phyloP scores from a whole-genome alignment of 2,329 filamentous ascomycete species.

The Aureobasidium sp. region DNA sequence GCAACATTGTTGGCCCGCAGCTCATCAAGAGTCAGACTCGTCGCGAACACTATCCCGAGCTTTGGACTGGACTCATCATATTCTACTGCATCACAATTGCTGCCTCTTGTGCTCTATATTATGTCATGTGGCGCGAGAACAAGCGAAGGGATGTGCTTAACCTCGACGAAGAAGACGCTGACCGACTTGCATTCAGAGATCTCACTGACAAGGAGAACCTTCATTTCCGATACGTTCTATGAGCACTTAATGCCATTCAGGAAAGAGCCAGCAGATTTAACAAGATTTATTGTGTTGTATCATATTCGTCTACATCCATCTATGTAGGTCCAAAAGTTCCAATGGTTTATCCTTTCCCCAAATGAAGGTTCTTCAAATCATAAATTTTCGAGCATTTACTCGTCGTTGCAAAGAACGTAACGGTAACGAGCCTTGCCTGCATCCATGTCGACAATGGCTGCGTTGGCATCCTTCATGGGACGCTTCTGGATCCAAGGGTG shows the following conservation, averaged over 20 bases:
- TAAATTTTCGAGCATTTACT: background rate
- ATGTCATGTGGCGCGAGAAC: slow-evolving; percentile 53
- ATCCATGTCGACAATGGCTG: slow-evolving; percentile 48
- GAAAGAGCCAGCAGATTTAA: background rate
- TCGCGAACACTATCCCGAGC: slow-evolving; percentile 56
- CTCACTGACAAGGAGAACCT: slow-evolving; percentile 51
- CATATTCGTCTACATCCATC: background rate
- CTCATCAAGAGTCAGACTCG: slow-evolving; percentile 60
- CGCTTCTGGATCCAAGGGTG: slow-evolving; percentile 54
- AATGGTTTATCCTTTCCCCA: background rate
- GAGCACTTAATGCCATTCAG: background rate
- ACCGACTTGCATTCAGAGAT: slow-evolving; percentile 51
- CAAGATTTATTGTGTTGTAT: background rate
- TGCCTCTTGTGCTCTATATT: slow-evolving; percentile 47
- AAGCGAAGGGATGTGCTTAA: slow-evolving; percentile 38
- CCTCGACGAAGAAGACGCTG: slow-evolving; percentile 52
- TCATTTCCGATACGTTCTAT: slow-evolving; percentile 41
- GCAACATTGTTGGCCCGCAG: slow-evolving; percentile 69
- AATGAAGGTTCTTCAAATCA: background rate
- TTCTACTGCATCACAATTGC: slow-evolving; percentile 60
- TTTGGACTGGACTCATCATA: slow-evolving; percentile 62
- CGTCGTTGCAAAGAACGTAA: slow-evolving; percentile 29
- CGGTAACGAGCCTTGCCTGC: slow-evolving; percentile 43
- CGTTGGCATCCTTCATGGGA: slow-evolving; percentile 49
- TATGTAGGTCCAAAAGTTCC: background rate